Conservation (phyloP, 768 basidiomycete genomes). For the Lactarius vividus region DNA sequence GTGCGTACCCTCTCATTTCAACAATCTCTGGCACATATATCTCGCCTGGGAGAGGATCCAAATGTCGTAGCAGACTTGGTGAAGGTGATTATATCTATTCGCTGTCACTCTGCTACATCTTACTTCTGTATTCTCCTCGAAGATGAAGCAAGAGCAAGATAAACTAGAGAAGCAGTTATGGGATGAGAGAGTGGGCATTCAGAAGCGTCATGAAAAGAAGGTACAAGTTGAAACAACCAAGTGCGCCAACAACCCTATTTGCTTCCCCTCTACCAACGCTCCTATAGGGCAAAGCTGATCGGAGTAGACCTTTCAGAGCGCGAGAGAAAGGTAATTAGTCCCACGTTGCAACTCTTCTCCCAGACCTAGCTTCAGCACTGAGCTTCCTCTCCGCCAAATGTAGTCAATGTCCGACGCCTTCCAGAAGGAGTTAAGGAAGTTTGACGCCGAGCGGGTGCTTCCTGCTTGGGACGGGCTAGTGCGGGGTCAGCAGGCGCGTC, state of each 20-base stretch:
- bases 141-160: conserved; percentile 75
- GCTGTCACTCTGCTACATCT: not conserved
- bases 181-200: conserved; percentile 62
- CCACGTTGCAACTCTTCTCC: conserved; percentile 29
- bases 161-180: conserved; percentile 65
- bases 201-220: conserved; percentile 66
- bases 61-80: conserved; percentile 48
- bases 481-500: conserved; percentile 61
- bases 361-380: conserved; percentile 1
- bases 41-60: conserved; percentile 54
- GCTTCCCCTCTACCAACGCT: conserved; percentile 4
- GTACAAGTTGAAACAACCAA: conserved; percentile 65
- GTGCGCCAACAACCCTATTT: conserved; percentile 39
- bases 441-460: conserved; percentile 67
- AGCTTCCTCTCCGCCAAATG: conserved; percentile 9
- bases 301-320: conserved; percentile 63
- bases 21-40: conserved; percentile 66
- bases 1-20: conserved; percentile 57
- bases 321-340: conserved; percentile 53
- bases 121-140: conserved; percentile 1
- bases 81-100: conserved; percentile 42
- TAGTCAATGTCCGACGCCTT: conserved; percentile 67
- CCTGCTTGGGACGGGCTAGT: conserved; percentile 77
- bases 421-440: conserved; percentile 60
- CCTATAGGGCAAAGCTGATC: conserved; percentile 60